These are phyloP conservation scores for Phytophthora europaea DNA, from an alignment of 352 stramenopile species.

Conservation along the genomic window DNA sequence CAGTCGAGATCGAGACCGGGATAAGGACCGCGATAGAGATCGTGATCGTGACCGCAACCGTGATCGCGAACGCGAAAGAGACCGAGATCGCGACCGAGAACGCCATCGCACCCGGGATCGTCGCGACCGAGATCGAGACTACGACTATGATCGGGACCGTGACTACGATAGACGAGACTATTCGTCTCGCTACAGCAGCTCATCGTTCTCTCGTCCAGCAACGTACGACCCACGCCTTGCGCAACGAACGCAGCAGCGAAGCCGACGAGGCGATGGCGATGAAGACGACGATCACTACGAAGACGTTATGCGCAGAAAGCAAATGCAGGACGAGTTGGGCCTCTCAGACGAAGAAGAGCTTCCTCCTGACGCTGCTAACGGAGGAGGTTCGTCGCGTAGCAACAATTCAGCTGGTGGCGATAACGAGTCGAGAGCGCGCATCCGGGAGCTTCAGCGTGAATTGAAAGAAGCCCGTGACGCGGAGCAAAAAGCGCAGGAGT, in stretches of 20 bases:
- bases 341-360: slow-evolving; percentile 68
- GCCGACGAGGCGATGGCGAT: slow-evolving; percentile 51
- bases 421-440: slow-evolving; percentile 44
- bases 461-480: slow-evolving; percentile 66
- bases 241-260: slow-evolving; percentile 57
- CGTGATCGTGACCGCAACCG: slow-evolving; percentile 42
- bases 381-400: neutral
- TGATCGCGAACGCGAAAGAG: slow-evolving; percentile 39
- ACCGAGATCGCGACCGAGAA: slow-evolving; percentile 45
- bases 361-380: slow-evolving; percentile 7
- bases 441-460: slow-evolving; percentile 71
- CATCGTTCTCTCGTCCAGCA: slow-evolving; percentile 82
- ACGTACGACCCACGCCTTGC: slow-evolving; percentile 86
- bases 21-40: slow-evolving; percentile 35
- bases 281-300: slow-evolving; percentile 54
- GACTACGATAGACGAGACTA: slow-evolving; percentile 41
- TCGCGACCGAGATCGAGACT: slow-evolving; percentile 49
- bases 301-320: slow-evolving; percentile 58
- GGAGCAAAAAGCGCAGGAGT: slow-evolving; percentile 83
- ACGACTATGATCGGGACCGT: slow-evolving; percentile 43
- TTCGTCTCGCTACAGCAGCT: slow-evolving; percentile 39
- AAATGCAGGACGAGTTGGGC: slow-evolving; percentile 78
- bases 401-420: slow-evolving; percentile 14
- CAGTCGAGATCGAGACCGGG: slow-evolving; percentile 28
- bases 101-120: slow-evolving; percentile 35